Evolutionary conservation across 2,329 filamentous ascomycete species (phyloP), one percentile per base, ranked within the genome.

Genomic region (Macrophomina phaseolina): DNA sequence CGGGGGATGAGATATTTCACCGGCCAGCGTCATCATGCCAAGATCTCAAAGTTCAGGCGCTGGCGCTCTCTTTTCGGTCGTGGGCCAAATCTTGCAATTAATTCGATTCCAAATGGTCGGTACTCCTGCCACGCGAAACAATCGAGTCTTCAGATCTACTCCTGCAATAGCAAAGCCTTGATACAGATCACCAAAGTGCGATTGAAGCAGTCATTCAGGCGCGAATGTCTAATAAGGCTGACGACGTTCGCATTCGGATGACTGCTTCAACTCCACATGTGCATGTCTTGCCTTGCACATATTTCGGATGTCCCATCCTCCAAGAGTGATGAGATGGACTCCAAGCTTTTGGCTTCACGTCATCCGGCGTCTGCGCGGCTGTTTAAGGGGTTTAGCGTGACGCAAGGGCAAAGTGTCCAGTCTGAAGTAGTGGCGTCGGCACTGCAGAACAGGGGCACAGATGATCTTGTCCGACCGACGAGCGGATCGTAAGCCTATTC

Each of bases 401-500:
- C 32, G 58, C 58, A 49, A 62, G 58, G 58, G 23, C 30, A 40
- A 62, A 40, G 45, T 42, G 28, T 61, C 42, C 16, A 49, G 42
- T 61, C 11, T 61, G 56, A 61, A 60, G 34, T 61, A 61, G 56
- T 61, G 56, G 58, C 58, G 58, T 62, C 58, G 58, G 58, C n/a
- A 45, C 58, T 38, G 58, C 58, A 62, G 58, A 62, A 16, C 23
- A 49, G 45, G 30, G 58, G 49, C 45, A 23, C 58, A 38, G 40
- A 23, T 49, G 58, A 62, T 62, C 58, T 62, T 62, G 58, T 62
- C 58, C 58, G 8, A 62, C 58, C 42, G 58, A 28, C 58, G 46
- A 40, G 45, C 58, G 58, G 58, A 62, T 62, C 58, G 58, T 45
- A 62, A 62, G 58, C 58, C 58, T 49, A 62, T 62, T 62, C 58